Evolutionary conservation across 306 rosid species (phyloP), one percentile per base, ranked within the genome.

Genomic region (Abrus precatorius): DNA sequence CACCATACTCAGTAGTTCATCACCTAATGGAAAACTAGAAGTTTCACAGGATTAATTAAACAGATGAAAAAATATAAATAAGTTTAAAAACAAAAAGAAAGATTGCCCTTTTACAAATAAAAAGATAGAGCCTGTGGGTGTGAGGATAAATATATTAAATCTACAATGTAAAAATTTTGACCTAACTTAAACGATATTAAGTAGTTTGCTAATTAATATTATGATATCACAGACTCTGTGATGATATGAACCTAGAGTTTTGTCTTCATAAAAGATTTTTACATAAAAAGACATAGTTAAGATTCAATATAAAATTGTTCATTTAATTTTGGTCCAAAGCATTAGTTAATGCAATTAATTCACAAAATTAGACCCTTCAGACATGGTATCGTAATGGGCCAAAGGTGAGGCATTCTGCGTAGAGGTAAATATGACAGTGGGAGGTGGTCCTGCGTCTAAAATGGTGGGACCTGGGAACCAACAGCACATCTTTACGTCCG

Each of bases 391-490:
- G 40, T 11, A 28, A 30, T 1, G 7, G 20, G 20, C 14, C 14
- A n/a, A 60, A 32, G 8, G 10, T 60, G 28, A 34, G 44, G 9
- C 32, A 74, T 70, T 64, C 56, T 11, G 27, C 33, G 56, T 63
- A 7, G 11, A 27, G 72, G 3, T 53, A 9, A 30, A 68, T 8
- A 53, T 43, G 69, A 69, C 30, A 69, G 10, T 32, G 62, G 43
- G 20, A 0, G 61, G 61, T 65, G 48, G 75, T 72, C 74, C 74
- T 38, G 57, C 36, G 11, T 41, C 20, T 43, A 32, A 68, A 48
- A n/a, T 11, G 32, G 40, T 47, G 76, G 43, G 36, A 56, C 36
- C 36, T 40, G 78, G 44, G 52, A 82, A 69, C 7, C 33, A 80
- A 9, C 10, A 13, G 7, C 36, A 36, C 28, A 69, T 69, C 34